Base-by-base conservation (phyloP, 2,329 filamentous ascomycete genomes). In the Colletotrichum melonis region DNA sequence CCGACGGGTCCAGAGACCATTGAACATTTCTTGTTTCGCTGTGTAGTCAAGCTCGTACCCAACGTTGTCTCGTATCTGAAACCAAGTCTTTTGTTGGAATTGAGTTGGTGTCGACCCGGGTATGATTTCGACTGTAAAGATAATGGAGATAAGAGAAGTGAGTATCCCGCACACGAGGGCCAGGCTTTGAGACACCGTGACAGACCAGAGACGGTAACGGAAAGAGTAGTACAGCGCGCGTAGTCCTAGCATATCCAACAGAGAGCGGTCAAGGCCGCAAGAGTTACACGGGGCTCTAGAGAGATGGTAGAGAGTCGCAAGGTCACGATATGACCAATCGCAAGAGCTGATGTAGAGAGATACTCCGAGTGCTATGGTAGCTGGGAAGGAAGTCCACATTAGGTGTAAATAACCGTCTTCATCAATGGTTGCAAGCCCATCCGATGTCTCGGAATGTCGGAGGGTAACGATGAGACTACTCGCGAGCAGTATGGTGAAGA, bases 301-400 rank as follows among this genome's bases (percentile, higher is more conserved):
- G 24, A 72, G 64, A 12, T n/a, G 46, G 12, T 24, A 67, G 19
- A 72, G 11, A 8, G 28, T 52, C n/a, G 64, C 46, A 1, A 67
- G 63, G 9, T 62, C 49, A 1, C 69, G 11, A 22, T 62, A 68
- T 0, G 54, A 38, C 49, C 58, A 67, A 38, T 72, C 69, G 38
- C 57, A 68, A 2, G 69, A 68, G 30, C 49, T 72, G 16, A 63
- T 56, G 35, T 72, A 72, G n/a, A 26, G 28, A 5, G 42, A 67
- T 3, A 63, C 69, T 1, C 26, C 24, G 1, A 72, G 69, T 3
- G 57, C 64, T 5, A 72, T 38, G 9, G 56, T 12, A 4, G 69
- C 64, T 5, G 69, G 69, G 9, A 68, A n/a, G 6, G 69, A 72
- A 7, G 69, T 72, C 69, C 69, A 72, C 7, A 67, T 16, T 6